Evolutionary conservation across 1,284 basidiomycete species (phyloP), one percentile per base, ranked within the genome.

Genomic region (Agaricales sp.): DNA sequence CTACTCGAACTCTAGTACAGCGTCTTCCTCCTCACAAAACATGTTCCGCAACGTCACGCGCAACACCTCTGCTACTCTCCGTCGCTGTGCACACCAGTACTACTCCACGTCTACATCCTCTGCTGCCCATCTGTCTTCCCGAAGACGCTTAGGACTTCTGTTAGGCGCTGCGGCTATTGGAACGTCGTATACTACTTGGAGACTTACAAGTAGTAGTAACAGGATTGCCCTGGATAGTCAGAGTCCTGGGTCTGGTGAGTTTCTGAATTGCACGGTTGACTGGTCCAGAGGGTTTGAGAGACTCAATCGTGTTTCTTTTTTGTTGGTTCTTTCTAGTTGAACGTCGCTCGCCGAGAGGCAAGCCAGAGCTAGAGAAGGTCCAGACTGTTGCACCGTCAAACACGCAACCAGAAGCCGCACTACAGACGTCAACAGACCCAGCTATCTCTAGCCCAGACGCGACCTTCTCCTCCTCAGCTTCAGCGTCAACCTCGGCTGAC

Each of bases 211-310:
- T 25, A 14, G 21, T 47, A 12, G 3, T 37, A 26, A 30, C 18
- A 26, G 16, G 24, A 39, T 21, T 21, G 47, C 51, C 21, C 38
- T 51, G 4, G 26, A 49, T 3, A 23, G 49, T 1, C 25, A 52
- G 4, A 55, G 58, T 2, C 22, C 54, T 11, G 26, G 51, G 20
- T 51, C 37, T 18, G 26, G 26, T 6, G 46, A 6, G 30, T 35
- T 35, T n/a, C 11, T n/a, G n/a, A n/a, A 35, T 35, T 11, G 30
- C 30, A n/a, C n/a, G n/a, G n/a, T n/a, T n/a, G n/a, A n/a, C n/a
- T n/a, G n/a, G n/a, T n/a, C 44, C 55, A 12, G 43, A 50, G 20
- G 48, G 50, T 13, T 48, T 56, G 39, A n/a, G n/a, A n/a, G n/a
- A n/a, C n/a, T n/a, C n/a, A n/a, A n/a, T n/a, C n/a, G n/a, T n/a